These are phyloP conservation scores for Termitomyces titanicus DNA, from an alignment of 768 basidiomycete genomes.

Conservation along the genomic window DNA sequence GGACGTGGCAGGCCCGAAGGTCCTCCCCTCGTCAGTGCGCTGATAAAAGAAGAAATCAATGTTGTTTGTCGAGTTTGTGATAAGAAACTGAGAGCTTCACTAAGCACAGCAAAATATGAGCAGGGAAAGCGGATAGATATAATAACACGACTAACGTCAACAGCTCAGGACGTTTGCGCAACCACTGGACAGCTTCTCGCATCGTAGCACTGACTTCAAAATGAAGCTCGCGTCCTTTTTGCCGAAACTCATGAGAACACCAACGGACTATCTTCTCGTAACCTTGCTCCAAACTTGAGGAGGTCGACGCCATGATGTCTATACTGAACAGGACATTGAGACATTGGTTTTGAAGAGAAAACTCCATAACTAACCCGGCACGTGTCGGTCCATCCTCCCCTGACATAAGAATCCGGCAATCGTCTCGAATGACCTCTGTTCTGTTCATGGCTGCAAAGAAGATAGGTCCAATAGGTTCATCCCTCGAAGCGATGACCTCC, in stretches of 20 bases:
- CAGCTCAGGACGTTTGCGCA: slow-evolving; percentile 77
- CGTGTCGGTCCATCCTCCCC: slow-evolving; percentile 78
- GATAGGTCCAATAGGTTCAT: slow-evolving; percentile 65
- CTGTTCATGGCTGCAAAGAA: slow-evolving; percentile 90
- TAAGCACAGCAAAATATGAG: slow-evolving; percentile 14
- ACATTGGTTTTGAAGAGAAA: not conserved
- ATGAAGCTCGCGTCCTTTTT: slow-evolving; percentile 69
- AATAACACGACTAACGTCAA: slow-evolving; percentile 48
- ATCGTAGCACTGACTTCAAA: slow-evolving; percentile 64
- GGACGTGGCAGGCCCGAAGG: slow-evolving; percentile 84
- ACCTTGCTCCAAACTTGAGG: slow-evolving; percentile 80
- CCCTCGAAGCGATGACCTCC: slow-evolving; percentile 71
- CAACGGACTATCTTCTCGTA: slow-evolving; percentile 88
- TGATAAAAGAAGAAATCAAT: slow-evolving; percentile 77
- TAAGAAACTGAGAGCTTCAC: slow-evolving; percentile 71
- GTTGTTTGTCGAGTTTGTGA: slow-evolving; percentile 81
- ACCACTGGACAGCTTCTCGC: slow-evolving; percentile 67
- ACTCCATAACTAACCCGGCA: slow-evolving; percentile 54
- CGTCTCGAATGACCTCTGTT: slow-evolving; percentile 74
- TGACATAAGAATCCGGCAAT: slow-evolving; percentile 84
- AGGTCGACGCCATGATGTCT: slow-evolving; percentile 86
- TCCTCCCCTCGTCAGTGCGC: slow-evolving; percentile 85
- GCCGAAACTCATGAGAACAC: slow-evolving; percentile 81
- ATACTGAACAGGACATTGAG: slow-evolving; percentile 41
- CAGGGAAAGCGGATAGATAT: not conserved